Base-by-base conservation (phyloP, 306 rosid species). In the Acacia acuminata region DNA sequence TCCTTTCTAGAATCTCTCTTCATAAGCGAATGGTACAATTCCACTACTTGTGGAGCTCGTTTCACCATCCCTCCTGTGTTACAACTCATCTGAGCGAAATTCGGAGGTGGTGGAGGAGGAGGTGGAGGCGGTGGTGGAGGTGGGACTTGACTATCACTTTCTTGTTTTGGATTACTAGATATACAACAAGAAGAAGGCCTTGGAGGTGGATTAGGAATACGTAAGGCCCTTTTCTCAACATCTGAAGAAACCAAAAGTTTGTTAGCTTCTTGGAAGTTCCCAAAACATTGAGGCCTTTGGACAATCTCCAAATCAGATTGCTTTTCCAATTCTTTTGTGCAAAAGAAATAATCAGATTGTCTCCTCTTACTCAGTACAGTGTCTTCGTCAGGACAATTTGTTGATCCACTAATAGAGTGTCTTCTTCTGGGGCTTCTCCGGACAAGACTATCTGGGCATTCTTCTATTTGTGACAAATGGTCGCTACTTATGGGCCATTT, bases 41-140 rank as follows among this genome's bases (percentile, higher is more conserved):
- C 99, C 44, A 96, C 99, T 38, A 96, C 99, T 78, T 96, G 99
- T 8, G 99, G 99, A 2, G 96, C 98, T 71, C 99, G 85, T 85
- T 90, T 94, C 14, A 96, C 98, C 36, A 34, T 80, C 17, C 96
- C 92, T 1, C 96, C 92, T 0, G 91, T 36, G 72, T 79, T 77
- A 76, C 83, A 85, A 71, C 84, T 88, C 85, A 87, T 87, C 30
- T 73, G 85, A 3, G 90, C 82, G 47, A 92, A 92, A 88, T 89
- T 93, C 75, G 91, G 94, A 38, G 96, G 96, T 4, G 96, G 99
- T 0, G 98, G 99, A 1, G 27, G 99, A 1, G 27, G 27, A 27
- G 27, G 27, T 27, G 27, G 27, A 27, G 95, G 97, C 0, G 95
- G 97, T 1, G 90, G 98, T 3, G 97, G 97, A n/a, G 86, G 94